Evolutionary conservation across 495 filamentous ascomycete species (phyloP).

Genomic region (Tuber aestivum): DNA sequence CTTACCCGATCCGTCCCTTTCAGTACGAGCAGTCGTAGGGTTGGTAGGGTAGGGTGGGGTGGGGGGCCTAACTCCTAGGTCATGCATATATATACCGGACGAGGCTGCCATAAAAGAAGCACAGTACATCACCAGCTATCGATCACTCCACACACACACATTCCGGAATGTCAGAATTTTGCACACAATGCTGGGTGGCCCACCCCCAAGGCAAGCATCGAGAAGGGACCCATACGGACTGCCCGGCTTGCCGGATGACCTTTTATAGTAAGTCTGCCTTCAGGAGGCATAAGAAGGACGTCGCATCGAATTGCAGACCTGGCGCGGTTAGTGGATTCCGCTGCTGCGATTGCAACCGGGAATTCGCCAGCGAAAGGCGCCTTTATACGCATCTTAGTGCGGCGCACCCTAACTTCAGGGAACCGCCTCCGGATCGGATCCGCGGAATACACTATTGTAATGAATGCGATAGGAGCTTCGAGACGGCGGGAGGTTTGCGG

Average conservation of each 20-base stretch:
- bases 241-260: background rate
- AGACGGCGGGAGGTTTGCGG: background rate
- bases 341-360: constrained; percentile 25
- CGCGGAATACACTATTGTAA: constrained; percentile 10
- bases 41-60: background rate
- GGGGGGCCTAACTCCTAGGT: background rate
- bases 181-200: background rate
- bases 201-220: background rate
- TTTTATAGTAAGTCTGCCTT: background rate
- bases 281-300: background rate
- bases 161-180: background rate
- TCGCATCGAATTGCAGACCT: background rate
- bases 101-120: background rate
- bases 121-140: background rate
- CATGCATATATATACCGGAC: background rate
- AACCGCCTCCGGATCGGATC: constrained; percentile 4
- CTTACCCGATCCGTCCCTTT: too few species aligned
- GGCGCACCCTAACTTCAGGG: constrained; percentile 13
- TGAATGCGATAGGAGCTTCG: constrained; percentile 16
- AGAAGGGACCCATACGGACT: background rate
- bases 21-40: too few species aligned
- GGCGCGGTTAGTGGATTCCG: constrained; percentile 2
- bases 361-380: constrained; percentile 4
- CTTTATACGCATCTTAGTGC: constrained; percentile 8
- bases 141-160: background rate